Evolutionary conservation across 73 alveolate species (phyloP).

Genomic region (Paramecium pentaurelia): DNA sequence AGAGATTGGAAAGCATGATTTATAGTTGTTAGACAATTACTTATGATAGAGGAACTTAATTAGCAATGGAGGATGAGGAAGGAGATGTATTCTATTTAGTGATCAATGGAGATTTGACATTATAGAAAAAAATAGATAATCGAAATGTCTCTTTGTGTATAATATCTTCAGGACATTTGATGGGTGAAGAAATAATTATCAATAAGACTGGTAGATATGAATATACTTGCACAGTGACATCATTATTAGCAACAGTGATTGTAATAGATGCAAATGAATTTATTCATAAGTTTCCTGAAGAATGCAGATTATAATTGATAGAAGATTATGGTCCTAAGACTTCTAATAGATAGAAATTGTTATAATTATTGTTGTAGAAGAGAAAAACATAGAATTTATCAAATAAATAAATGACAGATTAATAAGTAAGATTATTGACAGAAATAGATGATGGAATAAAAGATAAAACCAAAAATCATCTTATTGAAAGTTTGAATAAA

Average conservation of each 20-base stretch:
- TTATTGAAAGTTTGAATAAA: background rate
- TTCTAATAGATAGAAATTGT: background rate
- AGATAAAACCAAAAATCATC: background rate
- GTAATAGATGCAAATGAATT: background rate
- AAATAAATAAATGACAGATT: background rate
- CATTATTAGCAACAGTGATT: background rate
- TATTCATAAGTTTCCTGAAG: slow-evolving; percentile 24
- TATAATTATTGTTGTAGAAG: background rate
- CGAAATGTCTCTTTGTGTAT: background rate
- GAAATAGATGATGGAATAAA: background rate
- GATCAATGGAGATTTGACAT: background rate
- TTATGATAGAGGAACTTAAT: background rate
- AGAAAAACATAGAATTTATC: background rate
- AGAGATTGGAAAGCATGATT: slow-evolving; percentile 34
- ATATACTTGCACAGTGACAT: background rate
- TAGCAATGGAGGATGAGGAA: background rate
- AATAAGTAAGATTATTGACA: background rate
- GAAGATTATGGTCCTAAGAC: background rate
- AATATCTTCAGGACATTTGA: background rate
- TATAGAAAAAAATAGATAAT: background rate
- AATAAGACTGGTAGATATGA: background rate
- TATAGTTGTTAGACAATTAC: slow-evolving; percentile 6
- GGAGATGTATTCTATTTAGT: slow-evolving; percentile 20
- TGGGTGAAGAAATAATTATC: slow-evolving; percentile 32
- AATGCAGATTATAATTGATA: background rate